Percentiles rank a stretch among this genome's conserved stretches.
Evolutionary conservation across 208 protist species (phyloP).

Genomic region (Crithidia thermophila): DNA sequence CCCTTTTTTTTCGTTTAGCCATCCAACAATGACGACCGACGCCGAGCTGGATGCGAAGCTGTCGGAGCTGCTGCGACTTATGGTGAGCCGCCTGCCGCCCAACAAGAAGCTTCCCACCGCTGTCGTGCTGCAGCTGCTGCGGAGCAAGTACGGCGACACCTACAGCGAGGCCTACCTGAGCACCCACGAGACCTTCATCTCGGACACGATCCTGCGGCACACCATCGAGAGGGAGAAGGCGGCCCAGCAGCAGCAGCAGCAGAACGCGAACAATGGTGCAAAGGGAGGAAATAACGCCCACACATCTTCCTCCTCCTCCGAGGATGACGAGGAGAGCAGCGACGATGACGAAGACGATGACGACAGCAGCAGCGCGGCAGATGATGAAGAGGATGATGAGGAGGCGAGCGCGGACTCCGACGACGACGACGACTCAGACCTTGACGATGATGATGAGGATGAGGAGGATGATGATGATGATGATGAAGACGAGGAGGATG

Average conservation of each 20-base stretch:
- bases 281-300: not conserved
- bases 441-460: slow-evolving; percentile 38
- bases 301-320: not conserved
- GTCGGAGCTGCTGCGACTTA: slow-evolving; percentile 56
- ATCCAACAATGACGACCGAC: slow-evolving; percentile 42
- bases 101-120: slow-evolving; percentile 74
- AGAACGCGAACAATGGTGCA: not conserved
- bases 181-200: slow-evolving; percentile 52
- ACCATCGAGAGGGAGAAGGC: slow-evolving; percentile 26
- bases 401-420: slow-evolving; percentile 32
- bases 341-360: slow-evolving; percentile 25
- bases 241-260: not conserved
- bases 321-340: slow-evolving; percentile 11
- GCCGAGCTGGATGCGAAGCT: slow-evolving; percentile 69
- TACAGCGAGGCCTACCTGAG: slow-evolving; percentile 67
- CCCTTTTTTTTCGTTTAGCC: no score
- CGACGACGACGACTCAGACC: slow-evolving; percentile 32
- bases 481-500: slow-evolving; percentile 37
- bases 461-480: slow-evolving; percentile 43
- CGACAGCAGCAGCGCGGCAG: slow-evolving; percentile 19
- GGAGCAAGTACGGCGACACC: slow-evolving; percentile 54
- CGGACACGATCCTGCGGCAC: slow-evolving; percentile 44
- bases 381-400: slow-evolving; percentile 28
- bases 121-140: slow-evolving; percentile 74
- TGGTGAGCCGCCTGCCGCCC: slow-evolving; percentile 66